Conservation (phyloP, 1,284 basidiomycete species). For the Amylostereum areolatum region DNA sequence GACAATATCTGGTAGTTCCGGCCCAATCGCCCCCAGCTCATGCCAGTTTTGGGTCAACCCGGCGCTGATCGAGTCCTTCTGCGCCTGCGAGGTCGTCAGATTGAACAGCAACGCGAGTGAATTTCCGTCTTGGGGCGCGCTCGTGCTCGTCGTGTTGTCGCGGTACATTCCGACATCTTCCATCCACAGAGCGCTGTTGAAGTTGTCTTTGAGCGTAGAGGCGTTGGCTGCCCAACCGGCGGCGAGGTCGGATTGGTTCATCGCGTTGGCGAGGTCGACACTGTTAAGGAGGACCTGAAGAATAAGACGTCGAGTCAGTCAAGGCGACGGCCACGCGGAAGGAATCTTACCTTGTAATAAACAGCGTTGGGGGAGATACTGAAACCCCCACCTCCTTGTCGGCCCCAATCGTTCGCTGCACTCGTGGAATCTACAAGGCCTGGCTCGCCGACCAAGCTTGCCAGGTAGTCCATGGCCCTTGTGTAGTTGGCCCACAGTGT, state of each 20-base stretch:
- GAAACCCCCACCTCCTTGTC: slow-evolving; percentile 39
- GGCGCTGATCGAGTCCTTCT: slow-evolving; percentile 35
- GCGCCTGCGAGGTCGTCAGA: slow-evolving; percentile 33
- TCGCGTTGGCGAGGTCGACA: slow-evolving; percentile 37
- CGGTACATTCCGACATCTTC: slow-evolving; percentile 36
- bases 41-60: slow-evolving; percentile 44
- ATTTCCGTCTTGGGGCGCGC: slow-evolving; percentile 47
- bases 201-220: slow-evolving; percentile 33
- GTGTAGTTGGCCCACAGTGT: slow-evolving; percentile 47
- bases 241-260: slow-evolving; percentile 30
- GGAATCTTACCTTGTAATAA: slow-evolving; percentile 30
- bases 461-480: slow-evolving; percentile 38
- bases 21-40: slow-evolving; percentile 39
- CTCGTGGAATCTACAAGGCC: slow-evolving; percentile 44
- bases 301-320: background rate
- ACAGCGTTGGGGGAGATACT: slow-evolving; percentile 46
- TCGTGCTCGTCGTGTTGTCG: slow-evolving; percentile 36
- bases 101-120: slow-evolving; percentile 44
- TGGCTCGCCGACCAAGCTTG: slow-evolving; percentile 35
- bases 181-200: slow-evolving; percentile 41
- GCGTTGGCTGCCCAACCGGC: slow-evolving; percentile 34
- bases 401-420: slow-evolving; percentile 46
- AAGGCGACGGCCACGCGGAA: background rate
- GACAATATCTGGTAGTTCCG: slow-evolving; percentile 47
- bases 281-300: slow-evolving; percentile 38